Conservation (phyloP, 2,329 filamentous ascomycete genomes). For the Pyrenochaeta sp. region DNA sequence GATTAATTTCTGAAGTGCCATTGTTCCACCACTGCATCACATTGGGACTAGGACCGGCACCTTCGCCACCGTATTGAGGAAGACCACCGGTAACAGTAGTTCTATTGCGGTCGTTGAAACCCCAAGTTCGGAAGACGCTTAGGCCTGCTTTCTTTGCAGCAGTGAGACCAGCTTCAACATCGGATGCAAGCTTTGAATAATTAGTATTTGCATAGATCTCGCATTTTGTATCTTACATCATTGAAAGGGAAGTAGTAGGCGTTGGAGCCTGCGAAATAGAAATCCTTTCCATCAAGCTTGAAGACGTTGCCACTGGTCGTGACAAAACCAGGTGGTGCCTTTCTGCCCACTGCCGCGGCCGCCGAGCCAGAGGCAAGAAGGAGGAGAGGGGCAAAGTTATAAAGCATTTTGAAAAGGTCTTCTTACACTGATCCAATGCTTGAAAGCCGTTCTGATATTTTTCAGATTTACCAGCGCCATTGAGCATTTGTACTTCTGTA, state of each 20-base stretch:
- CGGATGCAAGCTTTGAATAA: constrained; percentile 52
- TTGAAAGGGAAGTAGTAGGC: constrained; percentile 65
- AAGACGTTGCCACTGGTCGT: constrained; percentile 60
- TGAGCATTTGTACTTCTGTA: constrained; percentile 11
- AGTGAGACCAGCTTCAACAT: constrained; percentile 56
- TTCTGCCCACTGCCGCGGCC: constrained; percentile 22
- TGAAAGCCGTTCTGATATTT: background rate
- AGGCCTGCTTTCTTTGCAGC: constrained; percentile 59
- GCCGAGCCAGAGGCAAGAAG: constrained; percentile 23
- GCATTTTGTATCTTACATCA: constrained; percentile 47
- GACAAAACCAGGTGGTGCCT: constrained; percentile 53
- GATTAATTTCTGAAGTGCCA: constrained; percentile 56
- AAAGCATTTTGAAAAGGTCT: constrained; percentile 18
- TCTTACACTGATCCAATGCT: background rate
- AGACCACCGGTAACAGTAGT: constrained; percentile 56
- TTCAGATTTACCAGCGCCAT: background rate
- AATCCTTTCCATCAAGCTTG: constrained; percentile 62
- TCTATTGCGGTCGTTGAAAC: constrained; percentile 64
- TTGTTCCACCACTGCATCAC: constrained; percentile 57
- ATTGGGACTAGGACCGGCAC: constrained; percentile 54
- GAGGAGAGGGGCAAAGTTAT: constrained; percentile 19
- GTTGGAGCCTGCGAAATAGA: constrained; percentile 65
- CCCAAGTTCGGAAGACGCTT: constrained; percentile 65
- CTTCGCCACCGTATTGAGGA: constrained; percentile 61
- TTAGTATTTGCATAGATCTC: constrained; percentile 1